phyloP scores from a whole-genome alignment of 768 basidiomycete species.

The Lentinus tigrinus region DNA sequence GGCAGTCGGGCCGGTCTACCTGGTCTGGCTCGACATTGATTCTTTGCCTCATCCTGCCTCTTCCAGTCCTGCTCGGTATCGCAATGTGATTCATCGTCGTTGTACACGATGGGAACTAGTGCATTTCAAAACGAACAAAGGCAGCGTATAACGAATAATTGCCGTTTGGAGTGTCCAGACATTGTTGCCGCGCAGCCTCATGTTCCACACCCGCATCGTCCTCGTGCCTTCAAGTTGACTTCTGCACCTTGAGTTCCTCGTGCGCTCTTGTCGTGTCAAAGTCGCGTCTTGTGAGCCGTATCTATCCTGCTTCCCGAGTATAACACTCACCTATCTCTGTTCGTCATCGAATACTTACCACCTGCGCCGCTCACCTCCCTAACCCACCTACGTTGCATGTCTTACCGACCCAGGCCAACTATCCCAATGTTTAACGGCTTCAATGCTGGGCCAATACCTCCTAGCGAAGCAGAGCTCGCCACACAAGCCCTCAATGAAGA shows the following conservation, averaged over 20 bases:
- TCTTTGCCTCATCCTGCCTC: too few species aligned
- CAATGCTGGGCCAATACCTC: constrained; percentile 44
- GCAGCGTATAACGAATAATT: neutral
- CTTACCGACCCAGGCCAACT: neutral
- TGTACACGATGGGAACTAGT: too few species aligned
- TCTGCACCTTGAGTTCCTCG: neutral
- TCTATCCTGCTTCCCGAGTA: neutral
- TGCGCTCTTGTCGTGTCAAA: neutral
- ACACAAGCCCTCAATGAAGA: constrained; percentile 72
- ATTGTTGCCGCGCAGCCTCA: neutral
- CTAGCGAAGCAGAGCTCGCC: constrained; percentile 72
- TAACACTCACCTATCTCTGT: neutral
- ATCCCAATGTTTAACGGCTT: constrained; percentile 14
- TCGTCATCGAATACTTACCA: neutral
- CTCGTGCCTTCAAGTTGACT: neutral
- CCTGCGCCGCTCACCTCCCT: neutral
- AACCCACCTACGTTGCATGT: neutral
- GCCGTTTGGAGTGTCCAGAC: too few species aligned
- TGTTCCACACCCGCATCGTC: neutral
- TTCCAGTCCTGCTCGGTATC: too few species aligned
- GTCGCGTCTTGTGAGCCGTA: neutral
- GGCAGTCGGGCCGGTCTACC: neutral
- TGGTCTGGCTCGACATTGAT: too few species aligned
- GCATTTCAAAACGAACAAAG: too few species aligned
- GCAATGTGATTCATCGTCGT: too few species aligned